Conservation (phyloP, 768 basidiomycete species). For the Dentipellis sp. region DNA sequence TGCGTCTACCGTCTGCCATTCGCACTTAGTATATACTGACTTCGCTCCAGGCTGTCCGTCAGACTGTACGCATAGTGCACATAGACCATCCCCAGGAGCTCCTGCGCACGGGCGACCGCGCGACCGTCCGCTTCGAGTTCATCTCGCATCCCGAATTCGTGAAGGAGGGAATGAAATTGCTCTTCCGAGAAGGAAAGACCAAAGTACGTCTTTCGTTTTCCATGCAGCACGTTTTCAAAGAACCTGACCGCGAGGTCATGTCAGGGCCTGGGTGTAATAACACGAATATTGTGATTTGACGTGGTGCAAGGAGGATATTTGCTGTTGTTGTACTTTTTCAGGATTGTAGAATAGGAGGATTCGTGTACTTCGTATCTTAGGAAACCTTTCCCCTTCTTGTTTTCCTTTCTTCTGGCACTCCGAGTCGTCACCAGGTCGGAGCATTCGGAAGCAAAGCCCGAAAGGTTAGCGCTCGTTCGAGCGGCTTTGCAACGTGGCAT, state of each 20-base stretch:
- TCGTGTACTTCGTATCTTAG: too few relatives aligned
- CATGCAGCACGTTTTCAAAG: neutral
- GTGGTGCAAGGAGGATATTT: too few relatives aligned
- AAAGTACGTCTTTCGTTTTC: conserved; percentile 43
- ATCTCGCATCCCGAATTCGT: conserved; percentile 88
- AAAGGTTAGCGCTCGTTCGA: too few relatives aligned
- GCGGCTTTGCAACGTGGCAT: too few relatives aligned
- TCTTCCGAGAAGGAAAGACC: conserved; percentile 94
- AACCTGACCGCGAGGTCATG: neutral
- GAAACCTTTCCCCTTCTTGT: too few relatives aligned
- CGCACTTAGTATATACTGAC: neutral
- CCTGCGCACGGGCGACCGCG: conserved; percentile 89
- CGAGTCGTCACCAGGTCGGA: too few relatives aligned
- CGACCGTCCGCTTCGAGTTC: conserved; percentile 92
- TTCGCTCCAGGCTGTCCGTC: conserved; percentile 63
- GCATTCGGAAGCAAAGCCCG: too few relatives aligned
- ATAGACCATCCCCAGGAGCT: conserved; percentile 88
- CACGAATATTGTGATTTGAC: conserved; percentile 41
- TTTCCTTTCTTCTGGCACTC: too few relatives aligned
- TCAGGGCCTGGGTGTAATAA: conserved; percentile 74
- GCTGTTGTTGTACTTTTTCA: too few relatives aligned
- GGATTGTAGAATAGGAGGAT: too few relatives aligned
- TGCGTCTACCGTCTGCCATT: conserved; percentile 24
- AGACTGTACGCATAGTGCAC: conserved; percentile 84
- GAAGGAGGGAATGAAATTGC: conserved; percentile 86